phyloP scores from a whole-genome alignment of 441 rosid species.

The Metrosideros polymorpha region DNA sequence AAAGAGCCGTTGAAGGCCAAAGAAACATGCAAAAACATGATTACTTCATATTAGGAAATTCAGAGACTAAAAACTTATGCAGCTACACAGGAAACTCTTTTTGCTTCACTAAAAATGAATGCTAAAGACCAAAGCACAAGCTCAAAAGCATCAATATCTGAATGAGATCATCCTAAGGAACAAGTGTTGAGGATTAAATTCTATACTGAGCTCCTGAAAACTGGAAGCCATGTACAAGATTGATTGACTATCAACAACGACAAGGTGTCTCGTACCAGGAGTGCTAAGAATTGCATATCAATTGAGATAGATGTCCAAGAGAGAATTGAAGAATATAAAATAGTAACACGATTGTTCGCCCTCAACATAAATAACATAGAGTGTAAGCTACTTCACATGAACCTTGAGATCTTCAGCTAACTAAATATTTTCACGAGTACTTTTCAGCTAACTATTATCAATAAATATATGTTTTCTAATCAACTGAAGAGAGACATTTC shows the following conservation, averaged over 20 bases:
- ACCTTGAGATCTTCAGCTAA: background rate
- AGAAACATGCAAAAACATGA: background rate
- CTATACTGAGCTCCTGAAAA: background rate
- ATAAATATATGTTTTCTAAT: background rate
- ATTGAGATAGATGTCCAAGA: background rate
- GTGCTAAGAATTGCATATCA: background rate
- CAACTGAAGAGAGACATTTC: background rate
- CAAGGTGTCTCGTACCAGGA: background rate
- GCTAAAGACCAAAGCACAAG: background rate
- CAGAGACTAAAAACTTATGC: background rate
- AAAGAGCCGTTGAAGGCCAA: background rate
- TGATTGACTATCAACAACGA: background rate
- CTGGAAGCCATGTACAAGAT: background rate
- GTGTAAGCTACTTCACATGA: background rate
- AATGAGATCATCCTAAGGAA: background rate
- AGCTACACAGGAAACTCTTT: background rate
- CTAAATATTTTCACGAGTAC: background rate
- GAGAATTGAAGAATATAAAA: background rate
- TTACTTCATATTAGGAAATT: background rate
- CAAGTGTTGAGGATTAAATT: background rate
- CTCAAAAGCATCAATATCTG: background rate
- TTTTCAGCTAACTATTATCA: background rate
- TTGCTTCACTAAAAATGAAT: background rate
- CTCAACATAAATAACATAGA: background rate
- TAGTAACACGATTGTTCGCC: background rate